phyloP scores from a whole-genome alignment of 805 yeast species.

The Starmerella bacillaris region DNA sequence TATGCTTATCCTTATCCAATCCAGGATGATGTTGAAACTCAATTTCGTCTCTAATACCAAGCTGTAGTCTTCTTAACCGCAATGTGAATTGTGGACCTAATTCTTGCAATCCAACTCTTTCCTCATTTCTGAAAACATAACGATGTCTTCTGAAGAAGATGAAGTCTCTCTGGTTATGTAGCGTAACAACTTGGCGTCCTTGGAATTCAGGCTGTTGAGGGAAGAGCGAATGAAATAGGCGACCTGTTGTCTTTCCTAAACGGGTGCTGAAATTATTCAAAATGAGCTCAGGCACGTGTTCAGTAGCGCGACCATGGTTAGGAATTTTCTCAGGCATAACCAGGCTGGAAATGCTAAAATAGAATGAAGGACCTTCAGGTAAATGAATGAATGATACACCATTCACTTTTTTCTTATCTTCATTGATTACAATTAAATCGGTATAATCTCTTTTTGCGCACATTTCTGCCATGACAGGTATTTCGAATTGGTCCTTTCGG shows the following conservation, averaged over 20 bases:
- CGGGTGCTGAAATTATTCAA: constrained; percentile 84
- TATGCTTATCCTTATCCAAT: constrained; percentile 91
- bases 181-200: constrained; percentile 88
- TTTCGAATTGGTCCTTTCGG: constrained; percentile 63
- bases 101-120: constrained; percentile 86
- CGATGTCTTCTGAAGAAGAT: constrained; percentile 92
- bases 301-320: constrained; percentile 85
- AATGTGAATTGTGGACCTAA: constrained; percentile 93
- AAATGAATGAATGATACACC: constrained; percentile 86
- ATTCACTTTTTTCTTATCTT: constrained; percentile 78
- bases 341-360: constrained; percentile 66
- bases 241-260: constrained; percentile 82
- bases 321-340: constrained; percentile 54
- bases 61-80: constrained; percentile 71
- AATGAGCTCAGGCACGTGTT: constrained; percentile 79
- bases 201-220: constrained; percentile 87
- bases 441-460: constrained; percentile 74
- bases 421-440: constrained; percentile 75
- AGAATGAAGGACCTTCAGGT: constrained; percentile 90
- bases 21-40: constrained; percentile 95
- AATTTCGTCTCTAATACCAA: constrained; percentile 76
- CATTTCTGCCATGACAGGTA: constrained; percentile 72
- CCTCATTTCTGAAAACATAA: constrained; percentile 74
- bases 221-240: constrained; percentile 76
- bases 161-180: constrained; percentile 91